phyloP scores from a whole-genome alignment of 179 eudicot species.

The Carnegiea gigantea region DNA sequence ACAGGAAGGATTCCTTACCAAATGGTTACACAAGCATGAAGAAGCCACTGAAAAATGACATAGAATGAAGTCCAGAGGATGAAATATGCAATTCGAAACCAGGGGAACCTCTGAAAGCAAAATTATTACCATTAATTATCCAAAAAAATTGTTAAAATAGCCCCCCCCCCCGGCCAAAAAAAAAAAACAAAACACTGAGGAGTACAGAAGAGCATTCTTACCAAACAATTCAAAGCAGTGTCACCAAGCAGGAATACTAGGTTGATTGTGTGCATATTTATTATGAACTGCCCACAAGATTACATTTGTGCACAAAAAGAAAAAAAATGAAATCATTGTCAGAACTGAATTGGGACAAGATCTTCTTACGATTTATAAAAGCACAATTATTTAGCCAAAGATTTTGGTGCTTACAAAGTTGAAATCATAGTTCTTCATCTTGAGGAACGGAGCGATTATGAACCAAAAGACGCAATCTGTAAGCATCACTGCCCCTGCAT shows the following conservation, averaged over 20 bases:
- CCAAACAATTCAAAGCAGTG: slow-evolving; percentile 70
- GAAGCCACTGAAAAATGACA: slow-evolving; percentile 81
- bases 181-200: too few species aligned
- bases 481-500: slow-evolving; percentile 83
- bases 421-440: slow-evolving; percentile 49
- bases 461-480: slow-evolving; percentile 88
- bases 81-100: slow-evolving; percentile 89
- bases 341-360: background rate
- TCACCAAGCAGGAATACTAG: slow-evolving; percentile 84
- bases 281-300: slow-evolving; percentile 46
- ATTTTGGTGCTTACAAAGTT: slow-evolving; percentile 62
- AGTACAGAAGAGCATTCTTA: slow-evolving; percentile 26
- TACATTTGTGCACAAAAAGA: background rate
- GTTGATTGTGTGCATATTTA: slow-evolving; percentile 80
- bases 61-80: slow-evolving; percentile 72
- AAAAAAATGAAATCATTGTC: background rate
- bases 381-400: background rate
- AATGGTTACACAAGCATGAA: slow-evolving; percentile 66
- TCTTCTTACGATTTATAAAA: background rate
- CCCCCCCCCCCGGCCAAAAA: background rate
- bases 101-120: slow-evolving; percentile 68
- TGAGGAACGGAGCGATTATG: slow-evolving; percentile 68
- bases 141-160: background rate
- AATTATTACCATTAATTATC: background rate
- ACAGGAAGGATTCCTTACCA: slow-evolving; percentile 44